These are phyloP conservation scores for Xerocomellus chrysenteron DNA, from an alignment of 768 basidiomycete genomes.

Conservation along the genomic window DNA sequence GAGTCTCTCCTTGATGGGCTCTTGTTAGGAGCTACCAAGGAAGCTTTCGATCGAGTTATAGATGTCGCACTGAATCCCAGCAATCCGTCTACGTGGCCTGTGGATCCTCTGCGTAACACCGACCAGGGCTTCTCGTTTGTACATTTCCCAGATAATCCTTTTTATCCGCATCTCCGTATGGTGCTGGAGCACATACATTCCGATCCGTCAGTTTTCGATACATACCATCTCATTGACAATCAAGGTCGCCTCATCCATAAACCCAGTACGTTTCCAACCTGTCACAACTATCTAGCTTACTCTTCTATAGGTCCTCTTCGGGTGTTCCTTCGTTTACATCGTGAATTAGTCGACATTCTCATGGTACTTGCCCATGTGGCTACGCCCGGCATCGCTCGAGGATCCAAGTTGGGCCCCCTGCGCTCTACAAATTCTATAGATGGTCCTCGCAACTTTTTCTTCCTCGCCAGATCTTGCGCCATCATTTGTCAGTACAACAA, in stretches of 20 bases:
- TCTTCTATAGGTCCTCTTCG: neutral
- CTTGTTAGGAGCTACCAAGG: neutral
- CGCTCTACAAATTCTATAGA: neutral
- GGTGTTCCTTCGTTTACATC: neutral
- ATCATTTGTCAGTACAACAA: neutral
- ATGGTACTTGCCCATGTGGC: neutral
- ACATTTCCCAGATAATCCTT: neutral
- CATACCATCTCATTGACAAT: neutral
- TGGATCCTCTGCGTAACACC: neutral
- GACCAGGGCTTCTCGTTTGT: neutral
- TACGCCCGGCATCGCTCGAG: neutral
- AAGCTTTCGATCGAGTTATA: too few relatives aligned
- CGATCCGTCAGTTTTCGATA: neutral
- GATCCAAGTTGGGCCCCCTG: neutral
- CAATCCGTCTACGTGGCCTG: neutral
- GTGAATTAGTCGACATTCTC: neutral
- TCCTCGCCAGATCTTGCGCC: neutral
- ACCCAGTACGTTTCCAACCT: neutral
- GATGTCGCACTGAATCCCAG: neutral
- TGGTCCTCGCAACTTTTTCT: neutral
- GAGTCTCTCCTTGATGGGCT: neutral
- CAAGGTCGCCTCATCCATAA: neutral
- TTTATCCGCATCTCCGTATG: neutral
- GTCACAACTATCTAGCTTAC: too few relatives aligned
- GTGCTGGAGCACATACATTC: neutral